Conservation (phyloP, 2,329 filamentous ascomycete species). For the Juglanconis sp. region DNA sequence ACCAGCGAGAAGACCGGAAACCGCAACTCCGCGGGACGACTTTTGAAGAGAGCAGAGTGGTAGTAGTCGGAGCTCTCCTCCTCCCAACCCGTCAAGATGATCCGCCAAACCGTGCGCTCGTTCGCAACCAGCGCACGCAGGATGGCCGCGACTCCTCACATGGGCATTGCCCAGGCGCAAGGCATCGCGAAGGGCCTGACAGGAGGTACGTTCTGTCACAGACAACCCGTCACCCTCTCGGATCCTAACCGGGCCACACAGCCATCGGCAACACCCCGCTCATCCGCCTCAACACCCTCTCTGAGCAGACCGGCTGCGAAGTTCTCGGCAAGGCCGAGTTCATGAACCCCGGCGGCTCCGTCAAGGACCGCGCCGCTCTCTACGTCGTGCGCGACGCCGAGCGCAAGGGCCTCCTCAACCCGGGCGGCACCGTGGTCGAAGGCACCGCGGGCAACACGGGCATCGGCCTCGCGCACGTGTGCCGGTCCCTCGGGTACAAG, state of each 20-base stretch:
- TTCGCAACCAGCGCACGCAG: slow-evolving; percentile 63
- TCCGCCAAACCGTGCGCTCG: slow-evolving; percentile 64
- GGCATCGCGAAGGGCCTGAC: slow-evolving; percentile 74
- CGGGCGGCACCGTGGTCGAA: slow-evolving; percentile 93
- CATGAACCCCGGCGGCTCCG: slow-evolving; percentile 93
- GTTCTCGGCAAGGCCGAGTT: slow-evolving; percentile 97
- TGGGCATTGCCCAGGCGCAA: slow-evolving; percentile 76
- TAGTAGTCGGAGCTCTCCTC: background rate
- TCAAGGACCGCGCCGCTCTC: slow-evolving; percentile 94
- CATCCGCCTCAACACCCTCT: slow-evolving; percentile 84
- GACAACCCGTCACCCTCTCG: background rate
- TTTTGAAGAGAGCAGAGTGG: background rate
- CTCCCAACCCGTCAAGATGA: slow-evolving; percentile 48
- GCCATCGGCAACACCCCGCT: slow-evolving; percentile 97
- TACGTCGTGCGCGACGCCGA: slow-evolving; percentile 95
- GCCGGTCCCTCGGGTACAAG: slow-evolving; percentile 85
- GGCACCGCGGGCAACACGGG: slow-evolving; percentile 97
- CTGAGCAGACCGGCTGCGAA: slow-evolving; percentile 87
- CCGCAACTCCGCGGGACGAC: background rate
- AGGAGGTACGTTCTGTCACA: slow-evolving; percentile 58
- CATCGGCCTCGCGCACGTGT: slow-evolving; percentile 95
- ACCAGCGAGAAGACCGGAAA: background rate
- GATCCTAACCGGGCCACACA: slow-evolving; percentile 33
- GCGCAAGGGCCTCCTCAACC: slow-evolving; percentile 73
- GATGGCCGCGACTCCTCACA: slow-evolving; percentile 53